Percentiles rank a stretch among this genome's conserved stretches.
Evolutionary conservation across 345 rosid species (phyloP).

Genomic region (Salix viminalis): DNA sequence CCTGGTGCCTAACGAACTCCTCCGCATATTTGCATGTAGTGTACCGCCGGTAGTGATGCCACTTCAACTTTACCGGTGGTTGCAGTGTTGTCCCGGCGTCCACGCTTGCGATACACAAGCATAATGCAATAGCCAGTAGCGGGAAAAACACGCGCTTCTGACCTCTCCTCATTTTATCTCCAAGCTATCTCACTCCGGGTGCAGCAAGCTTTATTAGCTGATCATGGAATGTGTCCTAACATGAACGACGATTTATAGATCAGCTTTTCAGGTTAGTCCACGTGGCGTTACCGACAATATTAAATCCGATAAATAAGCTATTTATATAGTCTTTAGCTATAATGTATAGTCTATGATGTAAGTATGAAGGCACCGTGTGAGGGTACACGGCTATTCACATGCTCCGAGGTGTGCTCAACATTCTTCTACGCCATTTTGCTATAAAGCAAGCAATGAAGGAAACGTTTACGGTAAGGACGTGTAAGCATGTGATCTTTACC

Average conservation of each 20-base stretch:
- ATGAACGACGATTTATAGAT: slow-evolving; percentile 19
- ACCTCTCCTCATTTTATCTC: slow-evolving; percentile 7
- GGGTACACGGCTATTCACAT: slow-evolving; percentile 30
- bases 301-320: background rate
- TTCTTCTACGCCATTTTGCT: slow-evolving; percentile 21
- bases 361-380: slow-evolving; percentile 17
- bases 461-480: slow-evolving; percentile 14
- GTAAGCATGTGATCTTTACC: slow-evolving; percentile 37
- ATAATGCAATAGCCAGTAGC: slow-evolving; percentile 26
- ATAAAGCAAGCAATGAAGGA: background rate
- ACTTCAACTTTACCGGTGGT: slow-evolving; percentile 37
- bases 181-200: slow-evolving; percentile 1
- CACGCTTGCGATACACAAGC: slow-evolving; percentile 20
- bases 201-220: slow-evolving; percentile 9
- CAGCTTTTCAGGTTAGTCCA: background rate
- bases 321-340: background rate
- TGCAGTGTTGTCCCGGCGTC: slow-evolving; percentile 39
- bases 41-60: slow-evolving; percentile 52
- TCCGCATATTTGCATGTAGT: slow-evolving; percentile 55
- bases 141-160: background rate
- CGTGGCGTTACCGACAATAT: slow-evolving; percentile 7
- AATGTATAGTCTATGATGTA: background rate
- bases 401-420: slow-evolving; percentile 22
- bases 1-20: slow-evolving; percentile 44
- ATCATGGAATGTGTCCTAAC: background rate